Percentiles rank a stretch among this genome's conserved stretches.
Conservation (phyloP, 2,329 filamentous ascomycete genomes). For the Pseudocercospora ulei region DNA sequence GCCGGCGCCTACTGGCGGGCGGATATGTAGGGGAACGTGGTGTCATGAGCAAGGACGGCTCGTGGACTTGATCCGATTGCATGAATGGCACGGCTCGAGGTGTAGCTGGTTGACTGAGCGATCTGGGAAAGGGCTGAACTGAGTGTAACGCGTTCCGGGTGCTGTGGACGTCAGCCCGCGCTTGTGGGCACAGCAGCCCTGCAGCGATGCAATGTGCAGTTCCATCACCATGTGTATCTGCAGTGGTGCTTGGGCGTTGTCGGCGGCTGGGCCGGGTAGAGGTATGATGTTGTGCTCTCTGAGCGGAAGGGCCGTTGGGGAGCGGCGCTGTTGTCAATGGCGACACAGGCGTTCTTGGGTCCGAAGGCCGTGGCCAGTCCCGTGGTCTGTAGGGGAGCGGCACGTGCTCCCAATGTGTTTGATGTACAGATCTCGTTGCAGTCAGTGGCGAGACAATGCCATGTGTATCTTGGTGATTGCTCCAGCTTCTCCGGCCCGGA, state of each 20-base stretch:
- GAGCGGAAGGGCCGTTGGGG: neutral
- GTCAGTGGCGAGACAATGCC: neutral
- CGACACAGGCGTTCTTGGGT: slow-evolving; percentile 8
- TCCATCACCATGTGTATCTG: slow-evolving; percentile 9
- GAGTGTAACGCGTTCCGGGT: slow-evolving; percentile 14
- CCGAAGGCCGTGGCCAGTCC: slow-evolving; percentile 16
- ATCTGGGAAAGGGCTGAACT: slow-evolving; percentile 15
- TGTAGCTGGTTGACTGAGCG: slow-evolving; percentile 28
- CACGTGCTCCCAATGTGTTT: slow-evolving; percentile 23
- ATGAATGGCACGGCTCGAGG: slow-evolving; percentile 15
- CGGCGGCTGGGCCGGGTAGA: slow-evolving; percentile 2
- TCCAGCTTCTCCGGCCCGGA: slow-evolving; percentile 2
- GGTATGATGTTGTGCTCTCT: slow-evolving; percentile 10
- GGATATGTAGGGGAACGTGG: slow-evolving; percentile 23
- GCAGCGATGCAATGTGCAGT: slow-evolving; percentile 10
- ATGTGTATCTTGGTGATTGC: neutral
- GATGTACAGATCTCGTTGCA: slow-evolving; percentile 15
- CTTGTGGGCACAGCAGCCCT: slow-evolving; percentile 23
- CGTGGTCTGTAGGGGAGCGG: slow-evolving; percentile 20
- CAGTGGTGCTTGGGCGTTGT: slow-evolving; percentile 6
- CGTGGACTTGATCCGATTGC: slow-evolving; percentile 8
- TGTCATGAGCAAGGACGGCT: slow-evolving; percentile 12
- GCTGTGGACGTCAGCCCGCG: slow-evolving; percentile 18
- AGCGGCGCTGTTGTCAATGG: slow-evolving; percentile 6
- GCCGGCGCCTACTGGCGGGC: slow-evolving; percentile 14